Base-by-base conservation (phyloP, 441 rosid species). In the Erodium moschatum region DNA sequence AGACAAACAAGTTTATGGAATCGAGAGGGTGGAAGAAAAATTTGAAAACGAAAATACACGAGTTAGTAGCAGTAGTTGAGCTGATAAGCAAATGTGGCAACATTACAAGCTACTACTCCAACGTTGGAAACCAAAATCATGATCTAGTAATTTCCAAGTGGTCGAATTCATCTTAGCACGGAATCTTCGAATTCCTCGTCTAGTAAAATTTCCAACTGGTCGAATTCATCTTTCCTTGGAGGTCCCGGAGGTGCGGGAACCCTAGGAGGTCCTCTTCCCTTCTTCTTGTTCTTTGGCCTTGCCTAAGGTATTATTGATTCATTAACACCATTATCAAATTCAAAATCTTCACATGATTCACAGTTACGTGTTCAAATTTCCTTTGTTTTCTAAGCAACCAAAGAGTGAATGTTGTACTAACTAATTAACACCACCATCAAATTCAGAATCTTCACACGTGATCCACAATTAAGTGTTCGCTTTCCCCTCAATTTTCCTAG, bases 241-340 rank as follows among this genome's bases (percentile, higher is more conserved):
- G 50, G 61, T 12, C 67, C 64, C 0, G 63, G 38, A 46, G 73
- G 73, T 20, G 29, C 20, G 4, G 63, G 68, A 15, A 67, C 44
- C 63, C 24, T 70, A 12, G 48, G 68, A 1, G 67, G 63, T 6
- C 69, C 65, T 60, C 48, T 69, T 18, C 42, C 76, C 64, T 19
- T 68, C 65, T 38, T 21, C 46, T 38, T 62, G 63, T 72, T 31
- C 68, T 46, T 27, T 7, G 35, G 68, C 64, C 67, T 52, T 19
- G 61, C 67, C 72, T 42, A 24, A 40, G 4, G 21, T 24, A 24
- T 24, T 27, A 56, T 10, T 13, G 5, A 35, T 35, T 35, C 5
- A 7, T 35, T 35, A 35, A 35, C 42, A 7, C 42, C 7, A 35
- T 35, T 35, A 35, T 35, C 42, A 35, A 35, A 35, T 0, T 7